Conservation (phyloP, 2,329 filamentous ascomycete species). For the Trichophyton simii region DNA sequence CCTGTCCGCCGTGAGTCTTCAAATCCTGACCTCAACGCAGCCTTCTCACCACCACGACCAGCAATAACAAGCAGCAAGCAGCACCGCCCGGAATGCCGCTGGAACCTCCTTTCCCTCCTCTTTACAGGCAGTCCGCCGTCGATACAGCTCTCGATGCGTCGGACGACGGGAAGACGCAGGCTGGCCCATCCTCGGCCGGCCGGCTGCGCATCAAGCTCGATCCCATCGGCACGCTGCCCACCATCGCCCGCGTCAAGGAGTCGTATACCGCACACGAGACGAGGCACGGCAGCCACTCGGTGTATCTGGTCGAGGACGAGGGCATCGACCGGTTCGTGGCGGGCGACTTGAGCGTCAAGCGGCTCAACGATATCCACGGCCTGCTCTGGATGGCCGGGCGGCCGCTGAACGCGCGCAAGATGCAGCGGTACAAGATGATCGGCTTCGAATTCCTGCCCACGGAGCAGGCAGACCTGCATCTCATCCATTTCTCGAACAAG, state of each 20-base stretch:
- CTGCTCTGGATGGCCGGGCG: slow-evolving; percentile 20
- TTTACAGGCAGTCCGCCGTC: not conserved
- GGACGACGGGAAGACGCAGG: not conserved
- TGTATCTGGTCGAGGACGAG: slow-evolving; percentile 9
- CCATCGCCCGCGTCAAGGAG: slow-evolving; percentile 5
- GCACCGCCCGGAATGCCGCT: not conserved
- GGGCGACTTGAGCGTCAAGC: slow-evolving; percentile 9
- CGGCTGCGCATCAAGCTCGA: not conserved
- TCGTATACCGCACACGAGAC: not conserved
- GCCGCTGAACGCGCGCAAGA: slow-evolving; percentile 15
- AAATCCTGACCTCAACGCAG: not conserved
- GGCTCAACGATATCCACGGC: slow-evolving; percentile 17
- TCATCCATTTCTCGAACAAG: slow-evolving; percentile 15
- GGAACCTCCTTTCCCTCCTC: not conserved
- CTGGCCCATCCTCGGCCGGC: not conserved
- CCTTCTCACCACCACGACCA: not conserved
- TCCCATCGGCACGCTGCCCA: slow-evolving; percentile 6
- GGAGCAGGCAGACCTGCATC: slow-evolving; percentile 19
- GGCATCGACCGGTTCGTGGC: slow-evolving; percentile 6
- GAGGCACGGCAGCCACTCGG: not conserved
- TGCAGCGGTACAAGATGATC: slow-evolving; percentile 18
- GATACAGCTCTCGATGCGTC: not conserved
- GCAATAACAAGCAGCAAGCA: not conserved
- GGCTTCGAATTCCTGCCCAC: slow-evolving; percentile 16
- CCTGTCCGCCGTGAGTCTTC: not conserved